Evolutionary conservation across 2,329 filamentous ascomycete species (phyloP).

Genomic region (Alternaria ventricosa): DNA sequence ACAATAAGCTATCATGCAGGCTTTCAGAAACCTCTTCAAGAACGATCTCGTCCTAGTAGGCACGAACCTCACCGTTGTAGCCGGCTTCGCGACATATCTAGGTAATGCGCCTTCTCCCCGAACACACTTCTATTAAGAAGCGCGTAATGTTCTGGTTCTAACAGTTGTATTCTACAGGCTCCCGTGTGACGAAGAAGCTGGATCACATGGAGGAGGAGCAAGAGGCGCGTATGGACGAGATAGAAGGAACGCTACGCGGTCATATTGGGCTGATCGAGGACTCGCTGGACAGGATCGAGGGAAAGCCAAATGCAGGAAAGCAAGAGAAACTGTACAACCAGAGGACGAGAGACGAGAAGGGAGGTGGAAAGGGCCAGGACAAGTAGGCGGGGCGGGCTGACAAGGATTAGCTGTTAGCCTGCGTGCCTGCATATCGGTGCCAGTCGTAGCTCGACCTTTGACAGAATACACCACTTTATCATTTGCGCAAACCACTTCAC

Average conservation of each 20-base stretch:
- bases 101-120: not conserved
- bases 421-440: not conserved
- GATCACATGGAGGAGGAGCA: constrained; percentile 54
- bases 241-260: constrained; percentile 55
- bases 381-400: constrained; percentile 10
- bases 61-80: constrained; percentile 14
- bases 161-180: not conserved
- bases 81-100: constrained; percentile 11
- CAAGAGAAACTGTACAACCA: constrained; percentile 44
- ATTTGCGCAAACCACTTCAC: not conserved
- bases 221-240: constrained; percentile 55
- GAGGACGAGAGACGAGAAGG: constrained; percentile 12
- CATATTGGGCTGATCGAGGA: constrained; percentile 58
- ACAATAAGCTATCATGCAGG: not conserved
- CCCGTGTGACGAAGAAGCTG: constrained; percentile 23
- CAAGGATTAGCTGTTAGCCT: constrained; percentile 17
- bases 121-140: not conserved
- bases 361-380: not conserved
- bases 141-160: not conserved
- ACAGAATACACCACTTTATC: not conserved
- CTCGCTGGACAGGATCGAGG: constrained; percentile 52
- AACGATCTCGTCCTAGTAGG: constrained; percentile 12
- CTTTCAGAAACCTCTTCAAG: constrained; percentile 16
- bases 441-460: not conserved
- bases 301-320: constrained; percentile 43